phyloP scores from a whole-genome alignment of 495 filamentous ascomycete species.

The Penicillium cosmopolitanum region DNA sequence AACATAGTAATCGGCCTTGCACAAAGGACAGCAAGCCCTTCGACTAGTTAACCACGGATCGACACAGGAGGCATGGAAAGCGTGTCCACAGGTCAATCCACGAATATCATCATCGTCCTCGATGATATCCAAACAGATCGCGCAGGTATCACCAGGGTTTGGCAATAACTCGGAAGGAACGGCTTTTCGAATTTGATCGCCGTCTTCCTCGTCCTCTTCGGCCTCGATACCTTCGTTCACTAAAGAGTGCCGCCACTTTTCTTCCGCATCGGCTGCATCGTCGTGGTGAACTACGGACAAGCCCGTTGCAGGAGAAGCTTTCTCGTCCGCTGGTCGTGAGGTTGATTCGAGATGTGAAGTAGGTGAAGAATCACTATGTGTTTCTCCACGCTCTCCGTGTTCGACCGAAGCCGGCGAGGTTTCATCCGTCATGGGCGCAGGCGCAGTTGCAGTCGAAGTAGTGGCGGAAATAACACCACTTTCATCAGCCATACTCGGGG shows the following conservation, averaged over 20 bases:
- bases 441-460: conserved; percentile 12
- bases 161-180: conserved; percentile 80
- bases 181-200: conserved; percentile 82
- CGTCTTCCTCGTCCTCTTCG: conserved; percentile 75
- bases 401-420: conserved; percentile 17
- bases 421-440: conserved; percentile 3
- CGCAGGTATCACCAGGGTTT: conserved; percentile 91
- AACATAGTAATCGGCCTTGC: conserved; percentile 95
- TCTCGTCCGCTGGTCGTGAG: conserved; percentile 24
- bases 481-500: conserved; percentile 33
- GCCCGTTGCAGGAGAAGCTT: conserved; percentile 11
- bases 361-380: conserved; percentile 20
- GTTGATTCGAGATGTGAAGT: conserved; percentile 12
- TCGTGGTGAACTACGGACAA: neutral
- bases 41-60: conserved; percentile 95
- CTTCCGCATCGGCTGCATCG: conserved; percentile 9
- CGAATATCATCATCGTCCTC: conserved; percentile 96
- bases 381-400: conserved; percentile 10
- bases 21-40: conserved; percentile 93
- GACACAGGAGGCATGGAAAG: conserved; percentile 92
- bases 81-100: conserved; percentile 90
- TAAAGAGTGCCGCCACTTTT: conserved; percentile 27
- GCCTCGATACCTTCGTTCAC: conserved; percentile 27
- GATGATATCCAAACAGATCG: conserved; percentile 91
- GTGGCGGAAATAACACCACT: conserved; percentile 17